Evolutionary conservation across 805 yeast genomes (phyloP).

Genomic region (Starmerella cellae): DNA sequence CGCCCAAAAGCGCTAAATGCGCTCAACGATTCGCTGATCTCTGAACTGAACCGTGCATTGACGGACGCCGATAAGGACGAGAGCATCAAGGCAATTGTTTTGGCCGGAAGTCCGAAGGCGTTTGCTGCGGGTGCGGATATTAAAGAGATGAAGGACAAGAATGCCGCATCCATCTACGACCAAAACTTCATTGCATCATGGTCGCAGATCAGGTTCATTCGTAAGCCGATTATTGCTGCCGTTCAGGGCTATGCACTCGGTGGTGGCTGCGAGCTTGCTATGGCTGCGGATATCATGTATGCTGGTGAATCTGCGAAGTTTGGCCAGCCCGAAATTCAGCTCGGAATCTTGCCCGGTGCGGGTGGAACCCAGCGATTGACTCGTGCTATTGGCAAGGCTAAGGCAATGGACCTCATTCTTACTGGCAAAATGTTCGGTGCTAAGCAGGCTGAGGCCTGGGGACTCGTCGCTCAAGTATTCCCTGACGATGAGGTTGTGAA

Average conservation of each 20-base stretch:
- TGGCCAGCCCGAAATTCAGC: constrained; percentile 44
- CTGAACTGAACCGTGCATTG: constrained; percentile 31
- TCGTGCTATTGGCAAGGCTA: constrained; percentile 37
- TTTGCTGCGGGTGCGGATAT: constrained; percentile 48
- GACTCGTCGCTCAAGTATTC: constrained; percentile 34
- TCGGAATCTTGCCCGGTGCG: constrained; percentile 40
- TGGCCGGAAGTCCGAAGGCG: constrained; percentile 36
- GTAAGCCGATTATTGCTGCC: constrained; percentile 42
- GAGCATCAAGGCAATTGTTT: constrained; percentile 35
- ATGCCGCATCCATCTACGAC: constrained; percentile 29
- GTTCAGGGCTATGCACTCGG: constrained; percentile 45
- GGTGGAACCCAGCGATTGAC: constrained; percentile 44
- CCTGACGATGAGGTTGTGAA: constrained; percentile 32
- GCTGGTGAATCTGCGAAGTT: constrained; percentile 38
- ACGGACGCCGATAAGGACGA: constrained; percentile 29
- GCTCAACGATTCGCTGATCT: constrained; percentile 28
- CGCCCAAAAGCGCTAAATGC: constrained; percentile 38
- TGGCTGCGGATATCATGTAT: constrained; percentile 40
- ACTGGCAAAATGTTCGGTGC: constrained; percentile 37
- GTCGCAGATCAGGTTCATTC: constrained; percentile 30
- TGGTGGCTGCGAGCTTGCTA: constrained; percentile 45
- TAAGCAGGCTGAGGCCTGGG: constrained; percentile 36
- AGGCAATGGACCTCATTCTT: constrained; percentile 37
- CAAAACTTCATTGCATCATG: constrained; percentile 31
- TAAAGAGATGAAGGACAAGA: constrained; percentile 35